Percentiles rank a stretch among this genome's conserved stretches.
Evolutionary conservation across 2,329 filamentous ascomycete genomes (phyloP).

Genomic region (Botrytis byssoidea): DNA sequence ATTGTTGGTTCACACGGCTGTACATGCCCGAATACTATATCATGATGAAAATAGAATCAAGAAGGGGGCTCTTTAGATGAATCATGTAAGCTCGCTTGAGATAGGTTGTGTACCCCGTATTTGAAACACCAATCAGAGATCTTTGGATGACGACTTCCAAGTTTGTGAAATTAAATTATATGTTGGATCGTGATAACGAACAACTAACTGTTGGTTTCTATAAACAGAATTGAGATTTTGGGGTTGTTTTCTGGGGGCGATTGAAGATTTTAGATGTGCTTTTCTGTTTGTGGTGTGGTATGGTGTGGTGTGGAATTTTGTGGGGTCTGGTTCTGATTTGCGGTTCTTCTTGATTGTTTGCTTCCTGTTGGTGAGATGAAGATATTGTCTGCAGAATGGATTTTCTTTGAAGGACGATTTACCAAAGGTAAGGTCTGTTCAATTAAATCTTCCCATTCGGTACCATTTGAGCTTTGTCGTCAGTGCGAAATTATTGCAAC

Average conservation of each 20-base stretch:
- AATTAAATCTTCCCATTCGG: neutral
- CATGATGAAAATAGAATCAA: constrained; percentile 1
- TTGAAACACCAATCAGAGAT: neutral
- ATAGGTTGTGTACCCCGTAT: neutral
- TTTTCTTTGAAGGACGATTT: neutral
- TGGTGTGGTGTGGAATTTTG: neutral
- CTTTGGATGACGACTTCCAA: neutral
- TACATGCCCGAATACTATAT: neutral
- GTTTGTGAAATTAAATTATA: neutral
- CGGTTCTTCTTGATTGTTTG: neutral
- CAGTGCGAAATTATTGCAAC: neutral
- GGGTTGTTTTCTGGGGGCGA: neutral
- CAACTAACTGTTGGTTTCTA: neutral
- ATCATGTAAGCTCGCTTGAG: constrained; percentile 2
- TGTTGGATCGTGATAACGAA: too few relatives aligned
- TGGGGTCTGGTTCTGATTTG: neutral
- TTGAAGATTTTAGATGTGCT: neutral
- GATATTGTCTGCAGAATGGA: neutral
- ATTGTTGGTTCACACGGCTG: neutral
- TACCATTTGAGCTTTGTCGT: neutral
- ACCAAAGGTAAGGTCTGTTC: neutral
- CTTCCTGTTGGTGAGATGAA: too few relatives aligned
- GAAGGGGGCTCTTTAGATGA: neutral
- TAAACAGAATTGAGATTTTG: neutral
- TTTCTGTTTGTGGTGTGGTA: neutral